Base-by-base conservation (phyloP, 2,329 filamentous ascomycete species). In the Pestalotiopsis sp. region DNA sequence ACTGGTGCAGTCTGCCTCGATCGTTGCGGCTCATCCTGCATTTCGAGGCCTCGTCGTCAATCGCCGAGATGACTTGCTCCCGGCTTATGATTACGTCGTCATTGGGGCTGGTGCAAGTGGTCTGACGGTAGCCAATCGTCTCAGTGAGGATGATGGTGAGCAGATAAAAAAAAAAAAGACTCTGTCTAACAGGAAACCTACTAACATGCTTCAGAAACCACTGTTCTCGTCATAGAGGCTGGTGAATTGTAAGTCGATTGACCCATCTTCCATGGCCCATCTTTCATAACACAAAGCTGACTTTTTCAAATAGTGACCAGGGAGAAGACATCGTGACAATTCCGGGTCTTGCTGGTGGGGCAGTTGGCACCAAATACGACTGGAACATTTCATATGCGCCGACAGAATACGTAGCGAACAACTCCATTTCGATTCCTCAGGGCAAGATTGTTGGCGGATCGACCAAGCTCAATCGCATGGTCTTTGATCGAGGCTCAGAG, bases 391-490 rank as follows among this genome's bases (percentile, higher is more conserved):
- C 63, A 4, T 65, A 65, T 20, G 24, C 38, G 17, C 22, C 63
- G 4, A 65, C 63, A 2, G 52, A 55, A 38, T 65, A 26, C 39
- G 63, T 65, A 9, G 63, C 40, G 5, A 56, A 56, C 11, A 44
- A 44, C 4, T n/a, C 63, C 10, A 65, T 65, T 22, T 14, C 22
- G 24, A 59, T 48, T 11, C 44, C 63, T 0, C 78, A 79, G 39
- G 81, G 80, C 1, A 77, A 74, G 52, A 80, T 75, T 4, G 74
- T 83, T 2, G 81, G 81, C 2, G 81, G 81, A 6, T 79, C 80
- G 26, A 81, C 78, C 0, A 73, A 80, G 22, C 70, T 81, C 64
- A 83, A 83, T 66, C 81, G 81, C 17, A 75, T 83, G 72, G 80
- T 80, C 61, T 82, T 80, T 74, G 79, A 76, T 30, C 74, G 81